Evolutionary conservation across 2,329 filamentous ascomycete genomes (phyloP).

Genomic region (Cladosporium sp.): DNA sequence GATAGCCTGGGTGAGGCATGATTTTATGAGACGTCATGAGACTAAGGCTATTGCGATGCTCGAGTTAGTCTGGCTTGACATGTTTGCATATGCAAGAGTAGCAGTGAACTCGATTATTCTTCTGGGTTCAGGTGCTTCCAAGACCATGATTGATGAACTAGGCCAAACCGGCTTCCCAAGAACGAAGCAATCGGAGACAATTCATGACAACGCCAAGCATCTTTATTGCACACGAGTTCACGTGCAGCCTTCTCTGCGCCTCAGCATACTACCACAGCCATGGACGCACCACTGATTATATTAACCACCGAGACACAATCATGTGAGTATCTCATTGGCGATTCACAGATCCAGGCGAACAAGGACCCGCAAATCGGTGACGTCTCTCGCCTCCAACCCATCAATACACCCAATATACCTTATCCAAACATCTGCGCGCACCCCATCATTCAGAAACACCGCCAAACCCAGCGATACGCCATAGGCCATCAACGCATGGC

Average conservation of each 20-base stretch:
- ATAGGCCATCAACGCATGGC: neutral
- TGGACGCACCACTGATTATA: neutral
- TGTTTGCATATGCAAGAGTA: neutral
- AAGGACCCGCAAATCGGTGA: neutral
- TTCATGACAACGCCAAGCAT: neutral
- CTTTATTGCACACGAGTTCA: neutral
- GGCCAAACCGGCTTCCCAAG: neutral
- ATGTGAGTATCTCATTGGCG: neutral
- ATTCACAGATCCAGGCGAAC: neutral
- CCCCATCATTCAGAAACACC: neutral
- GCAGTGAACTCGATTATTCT: neutral
- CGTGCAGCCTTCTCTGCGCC: neutral
- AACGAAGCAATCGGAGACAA: neutral
- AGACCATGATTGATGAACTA: neutral
- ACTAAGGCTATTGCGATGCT: neutral
- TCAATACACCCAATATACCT: neutral
- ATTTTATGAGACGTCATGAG: neutral
- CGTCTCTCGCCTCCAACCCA: neutral
- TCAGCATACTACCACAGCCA: neutral
- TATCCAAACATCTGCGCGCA: neutral
- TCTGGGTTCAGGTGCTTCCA: neutral
- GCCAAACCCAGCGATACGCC: conserved; percentile 8
- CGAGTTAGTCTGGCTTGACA: neutral
- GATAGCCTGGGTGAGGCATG: conserved; percentile 9
- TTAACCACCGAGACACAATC: neutral